phyloP scores from a whole-genome alignment of 1,284 basidiomycete genomes.

The Malassezia cuniculi region DNA sequence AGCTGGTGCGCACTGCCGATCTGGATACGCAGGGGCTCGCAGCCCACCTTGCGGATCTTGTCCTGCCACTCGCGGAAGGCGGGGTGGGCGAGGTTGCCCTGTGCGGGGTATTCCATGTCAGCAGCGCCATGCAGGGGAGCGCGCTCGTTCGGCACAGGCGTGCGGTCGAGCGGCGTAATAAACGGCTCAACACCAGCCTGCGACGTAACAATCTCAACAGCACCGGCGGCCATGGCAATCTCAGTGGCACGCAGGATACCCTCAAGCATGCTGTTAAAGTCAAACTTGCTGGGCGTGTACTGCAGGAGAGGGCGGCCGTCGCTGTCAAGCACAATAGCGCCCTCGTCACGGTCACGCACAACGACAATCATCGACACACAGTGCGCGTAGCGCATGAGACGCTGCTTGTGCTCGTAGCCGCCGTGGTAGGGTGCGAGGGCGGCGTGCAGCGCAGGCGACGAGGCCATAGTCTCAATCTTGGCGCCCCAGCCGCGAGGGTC shows the following conservation, averaged over 20 bases:
- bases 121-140: constrained; percentile 9
- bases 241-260: constrained; percentile 46
- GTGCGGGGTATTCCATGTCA: constrained; percentile 17
- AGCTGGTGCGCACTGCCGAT: constrained; percentile 45
- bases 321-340: constrained; percentile 45
- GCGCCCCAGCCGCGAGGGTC: constrained; percentile 44
- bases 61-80: constrained; percentile 36
- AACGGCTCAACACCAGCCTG: constrained; percentile 37
- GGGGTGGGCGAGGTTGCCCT: constrained; percentile 27
- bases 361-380: constrained; percentile 41
- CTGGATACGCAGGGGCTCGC: constrained; percentile 17
- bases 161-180: constrained; percentile 6
- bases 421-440: constrained; percentile 43
- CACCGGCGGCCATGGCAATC: constrained; percentile 47
- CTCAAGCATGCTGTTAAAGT: constrained; percentile 42
- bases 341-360: constrained; percentile 41
- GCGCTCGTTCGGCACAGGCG: constrained; percentile 4
- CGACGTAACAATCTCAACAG: constrained; percentile 45
- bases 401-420: constrained; percentile 44
- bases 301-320: constrained; percentile 44
- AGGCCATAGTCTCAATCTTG: constrained; percentile 48
- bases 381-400: constrained; percentile 42
- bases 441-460: constrained; percentile 45
- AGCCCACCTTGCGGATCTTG: constrained; percentile 28
- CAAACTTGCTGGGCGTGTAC: constrained; percentile 46